A percentile compares a stretch with the other conserved stretches of the same genome.
Evolutionary conservation across 768 basidiomycete species (phyloP).

Genomic region (Ramaria rubella): DNA sequence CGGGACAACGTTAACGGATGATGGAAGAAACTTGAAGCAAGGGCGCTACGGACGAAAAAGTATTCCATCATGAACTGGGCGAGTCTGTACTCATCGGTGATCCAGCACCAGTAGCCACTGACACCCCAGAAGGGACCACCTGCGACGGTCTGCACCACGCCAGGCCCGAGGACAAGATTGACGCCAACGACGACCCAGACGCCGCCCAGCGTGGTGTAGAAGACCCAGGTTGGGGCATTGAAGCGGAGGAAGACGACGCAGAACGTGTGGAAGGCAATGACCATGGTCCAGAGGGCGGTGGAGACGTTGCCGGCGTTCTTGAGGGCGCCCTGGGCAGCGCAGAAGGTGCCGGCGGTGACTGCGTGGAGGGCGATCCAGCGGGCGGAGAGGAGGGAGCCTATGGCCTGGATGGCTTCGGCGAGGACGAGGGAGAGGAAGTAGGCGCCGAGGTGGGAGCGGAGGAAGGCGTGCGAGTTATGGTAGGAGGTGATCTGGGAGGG

Average conservation of each 20-base stretch:
- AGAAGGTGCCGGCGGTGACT: constrained; percentile 21
- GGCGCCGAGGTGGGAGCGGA: constrained; percentile 19
- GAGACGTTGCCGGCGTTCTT: constrained; percentile 40
- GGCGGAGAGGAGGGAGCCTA: constrained; percentile 25
- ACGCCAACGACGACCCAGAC: constrained; percentile 40
- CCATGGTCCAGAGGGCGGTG: constrained; percentile 33
- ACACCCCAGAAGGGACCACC: constrained; percentile 45
- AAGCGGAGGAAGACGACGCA: constrained; percentile 37
- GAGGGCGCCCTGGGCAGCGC: constrained; percentile 25
- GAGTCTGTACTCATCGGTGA: constrained; percentile 35
- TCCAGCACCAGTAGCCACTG: constrained; percentile 51
- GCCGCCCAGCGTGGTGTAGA: constrained; percentile 34
- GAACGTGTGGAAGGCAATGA: constrained; percentile 46
- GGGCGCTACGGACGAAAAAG: constrained; percentile 36
- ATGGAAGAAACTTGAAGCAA: background rate
- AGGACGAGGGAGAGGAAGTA: constrained; percentile 26
- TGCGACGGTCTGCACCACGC: constrained; percentile 20
- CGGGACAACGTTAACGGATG: background rate
- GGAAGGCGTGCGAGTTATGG: background rate
- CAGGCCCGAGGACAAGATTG: constrained; percentile 42
- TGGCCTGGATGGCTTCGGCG: constrained; percentile 27
- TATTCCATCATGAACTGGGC: constrained; percentile 43
- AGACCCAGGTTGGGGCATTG: constrained; percentile 28
- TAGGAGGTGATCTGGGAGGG: background rate
- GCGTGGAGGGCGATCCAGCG: constrained; percentile 24